Conservation (phyloP, 2,329 filamentous ascomycete species). For the Paradendryphiella salina region DNA sequence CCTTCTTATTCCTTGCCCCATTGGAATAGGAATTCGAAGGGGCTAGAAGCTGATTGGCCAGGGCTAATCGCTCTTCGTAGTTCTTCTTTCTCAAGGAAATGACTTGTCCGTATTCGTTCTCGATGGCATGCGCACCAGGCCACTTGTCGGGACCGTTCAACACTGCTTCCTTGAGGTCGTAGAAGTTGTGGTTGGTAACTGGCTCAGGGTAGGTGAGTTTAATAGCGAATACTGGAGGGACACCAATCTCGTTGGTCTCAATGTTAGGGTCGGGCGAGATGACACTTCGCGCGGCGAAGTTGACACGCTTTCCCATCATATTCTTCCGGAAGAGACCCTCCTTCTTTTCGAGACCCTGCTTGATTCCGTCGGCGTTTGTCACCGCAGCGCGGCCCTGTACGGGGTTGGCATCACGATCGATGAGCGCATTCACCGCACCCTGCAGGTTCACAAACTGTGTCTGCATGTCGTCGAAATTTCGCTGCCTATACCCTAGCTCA, state of each 20-base stretch:
- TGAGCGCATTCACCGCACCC: conserved; percentile 86
- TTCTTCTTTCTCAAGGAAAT: conserved; percentile 86
- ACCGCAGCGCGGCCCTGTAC: conserved; percentile 76
- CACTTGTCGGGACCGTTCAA: conserved; percentile 93
- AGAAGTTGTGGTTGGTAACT: conserved; percentile 95
- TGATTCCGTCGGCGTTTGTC: conserved; percentile 88
- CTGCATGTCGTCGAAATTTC: conserved; percentile 75
- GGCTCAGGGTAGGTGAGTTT: conserved; percentile 97
- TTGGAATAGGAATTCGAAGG: conserved; percentile 75
- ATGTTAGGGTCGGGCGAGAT: conserved; percentile 99
- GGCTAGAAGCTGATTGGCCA: conserved; percentile 91
- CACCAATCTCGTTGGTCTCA: conserved; percentile 97
- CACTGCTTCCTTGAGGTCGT: conserved; percentile 92
- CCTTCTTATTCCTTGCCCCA: conserved; percentile 88
- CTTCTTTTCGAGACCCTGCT: conserved; percentile 97
- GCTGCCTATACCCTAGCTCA: conserved; percentile 50
- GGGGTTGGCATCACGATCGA: conserved; percentile 86
- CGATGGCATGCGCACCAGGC: conserved; percentile 91
- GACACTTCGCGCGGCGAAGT: conserved; percentile 94
- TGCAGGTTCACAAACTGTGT: conserved; percentile 83
- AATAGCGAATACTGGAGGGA: conserved; percentile 95
- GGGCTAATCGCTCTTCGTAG: conserved; percentile 79
- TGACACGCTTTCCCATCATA: conserved; percentile 99
- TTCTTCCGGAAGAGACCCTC: conserved; percentile 98
- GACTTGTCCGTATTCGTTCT: conserved; percentile 92